These are phyloP conservation scores for Backusella psychrophila DNA, from an alignment of 192 early-diverging fungal species.

Conservation along the genomic window DNA sequence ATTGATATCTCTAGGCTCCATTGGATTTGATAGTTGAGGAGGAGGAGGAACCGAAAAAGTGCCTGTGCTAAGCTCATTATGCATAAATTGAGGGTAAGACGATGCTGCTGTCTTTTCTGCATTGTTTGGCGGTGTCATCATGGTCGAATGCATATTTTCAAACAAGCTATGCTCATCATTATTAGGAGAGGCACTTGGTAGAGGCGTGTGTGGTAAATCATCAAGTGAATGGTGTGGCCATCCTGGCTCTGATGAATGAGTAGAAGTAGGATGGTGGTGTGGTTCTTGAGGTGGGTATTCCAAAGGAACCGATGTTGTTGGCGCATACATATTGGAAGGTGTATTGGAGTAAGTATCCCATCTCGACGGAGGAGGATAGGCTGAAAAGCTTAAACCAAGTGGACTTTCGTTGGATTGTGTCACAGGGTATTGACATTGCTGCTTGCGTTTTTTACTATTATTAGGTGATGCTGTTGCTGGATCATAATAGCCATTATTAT, in stretches of 20 bases:
- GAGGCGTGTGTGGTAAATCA: background rate
- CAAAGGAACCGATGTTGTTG: background rate
- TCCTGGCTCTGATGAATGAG: background rate
- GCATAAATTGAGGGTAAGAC: background rate
- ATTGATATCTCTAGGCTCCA: background rate
- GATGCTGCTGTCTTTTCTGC: background rate
- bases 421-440: background rate
- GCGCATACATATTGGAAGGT: background rate
- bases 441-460: slow-evolving; percentile 4
- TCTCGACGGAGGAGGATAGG: background rate
- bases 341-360: slow-evolving; percentile 3
- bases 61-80: slow-evolving; percentile 1
- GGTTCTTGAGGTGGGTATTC: background rate
- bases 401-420: background rate
- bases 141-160: slow-evolving; percentile 4
- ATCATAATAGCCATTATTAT: slow-evolving; percentile 1
- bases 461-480: background rate
- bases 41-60: background rate
- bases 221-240: background rate
- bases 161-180: background rate
- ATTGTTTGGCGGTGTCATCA: background rate
- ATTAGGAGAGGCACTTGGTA: background rate
- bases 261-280: background rate
- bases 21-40: background rate
- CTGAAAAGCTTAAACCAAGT: background rate